A percentile compares a stretch with the other conserved stretches of the same genome.
These are phyloP conservation scores for Xylaria curta DNA, from an alignment of 495 filamentous ascomycete species.

Conservation along the genomic window DNA sequence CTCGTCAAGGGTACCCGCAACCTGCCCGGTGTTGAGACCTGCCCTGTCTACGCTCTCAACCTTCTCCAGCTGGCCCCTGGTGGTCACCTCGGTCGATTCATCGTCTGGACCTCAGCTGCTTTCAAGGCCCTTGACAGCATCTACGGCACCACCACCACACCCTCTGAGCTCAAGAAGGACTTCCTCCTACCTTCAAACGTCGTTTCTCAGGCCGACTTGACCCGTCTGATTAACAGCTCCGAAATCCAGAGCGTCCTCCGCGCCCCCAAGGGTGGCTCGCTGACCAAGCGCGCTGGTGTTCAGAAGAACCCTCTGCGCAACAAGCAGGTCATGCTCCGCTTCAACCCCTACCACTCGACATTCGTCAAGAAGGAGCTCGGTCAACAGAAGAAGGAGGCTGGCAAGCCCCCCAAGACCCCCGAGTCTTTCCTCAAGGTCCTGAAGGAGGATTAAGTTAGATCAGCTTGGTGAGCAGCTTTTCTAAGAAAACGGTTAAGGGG, in stretches of 20 bases:
- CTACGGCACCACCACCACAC: conserved; percentile 87
- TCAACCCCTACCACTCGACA: conserved; percentile 93
- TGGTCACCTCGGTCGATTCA: conserved; percentile 98
- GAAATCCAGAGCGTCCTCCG: conserved; percentile 95
- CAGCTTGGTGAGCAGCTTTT: conserved; percentile 46
- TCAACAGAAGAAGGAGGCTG: conserved; percentile 46
- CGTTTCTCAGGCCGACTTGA: conserved; percentile 88
- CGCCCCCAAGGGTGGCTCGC: conserved; percentile 83
- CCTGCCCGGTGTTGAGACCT: conserved; percentile 97
- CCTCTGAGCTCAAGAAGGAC: conserved; percentile 94
- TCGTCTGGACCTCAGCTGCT: conserved; percentile 96
- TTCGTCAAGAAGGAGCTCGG: conserved; percentile 74
- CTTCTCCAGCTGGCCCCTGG: conserved; percentile 98
- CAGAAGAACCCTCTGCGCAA: conserved; percentile 99
- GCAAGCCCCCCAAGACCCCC: conserved; percentile 44
- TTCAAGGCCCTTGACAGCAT: conserved; percentile 95
- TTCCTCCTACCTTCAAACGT: conserved; percentile 91
- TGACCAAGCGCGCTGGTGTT: conserved; percentile 86
- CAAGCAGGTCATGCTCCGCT: conserved; percentile 93
- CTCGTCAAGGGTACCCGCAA: conserved; percentile 94
- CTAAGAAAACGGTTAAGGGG: conserved; percentile 30
- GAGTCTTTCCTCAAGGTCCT: conserved; percentile 48
- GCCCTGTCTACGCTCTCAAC: conserved; percentile 91
- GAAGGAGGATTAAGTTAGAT: conserved; percentile 47
- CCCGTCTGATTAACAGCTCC: conserved; percentile 97